phyloP scores from a whole-genome alignment of 139 green algal species.

The Gonium pectorale region DNA sequence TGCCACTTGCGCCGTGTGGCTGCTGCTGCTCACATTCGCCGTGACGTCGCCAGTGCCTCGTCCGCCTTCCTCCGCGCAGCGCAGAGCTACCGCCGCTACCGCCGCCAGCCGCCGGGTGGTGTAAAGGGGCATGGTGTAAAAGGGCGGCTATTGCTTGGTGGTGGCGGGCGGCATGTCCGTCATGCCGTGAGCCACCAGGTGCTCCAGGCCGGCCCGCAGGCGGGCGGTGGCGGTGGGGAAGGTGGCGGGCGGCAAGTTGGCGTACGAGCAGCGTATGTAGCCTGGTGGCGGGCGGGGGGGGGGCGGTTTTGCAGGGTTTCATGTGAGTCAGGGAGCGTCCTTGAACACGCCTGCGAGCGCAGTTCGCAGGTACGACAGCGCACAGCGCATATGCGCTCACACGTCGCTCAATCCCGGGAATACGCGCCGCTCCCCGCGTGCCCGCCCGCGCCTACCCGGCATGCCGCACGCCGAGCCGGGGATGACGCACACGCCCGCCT shows the following conservation, averaged over 20 bases:
- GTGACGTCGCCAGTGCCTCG: too few relatives aligned
- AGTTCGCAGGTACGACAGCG: too few relatives aligned
- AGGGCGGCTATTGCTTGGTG: background rate
- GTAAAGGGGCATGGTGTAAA: too few relatives aligned
- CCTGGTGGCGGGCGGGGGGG: slow-evolving; percentile 25
- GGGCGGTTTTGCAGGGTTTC: too few relatives aligned
- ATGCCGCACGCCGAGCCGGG: slow-evolving; percentile 85
- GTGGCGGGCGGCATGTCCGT: slow-evolving; percentile 17
- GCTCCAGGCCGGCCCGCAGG: slow-evolving; percentile 76
- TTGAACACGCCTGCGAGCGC: too few relatives aligned
- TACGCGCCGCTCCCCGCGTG: background rate
- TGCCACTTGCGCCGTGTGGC: too few relatives aligned
- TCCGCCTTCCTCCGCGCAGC: too few relatives aligned
- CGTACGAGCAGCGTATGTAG: slow-evolving; percentile 81
- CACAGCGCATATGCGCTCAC: background rate
- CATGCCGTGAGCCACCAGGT: slow-evolving; percentile 70
- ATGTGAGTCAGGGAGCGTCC: too few relatives aligned
- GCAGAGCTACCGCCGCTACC: too few relatives aligned
- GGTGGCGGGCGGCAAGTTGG: slow-evolving; percentile 77
- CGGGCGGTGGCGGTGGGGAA: slow-evolving; percentile 75
- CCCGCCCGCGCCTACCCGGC: slow-evolving; percentile 60
- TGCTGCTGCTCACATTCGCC: too few relatives aligned
- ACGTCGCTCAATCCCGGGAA: too few relatives aligned
- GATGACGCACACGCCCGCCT: slow-evolving; percentile 91
- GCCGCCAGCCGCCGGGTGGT: too few relatives aligned